phyloP scores from a whole-genome alignment of 768 basidiomycete species.

The Phaeotremella fagi region DNA sequence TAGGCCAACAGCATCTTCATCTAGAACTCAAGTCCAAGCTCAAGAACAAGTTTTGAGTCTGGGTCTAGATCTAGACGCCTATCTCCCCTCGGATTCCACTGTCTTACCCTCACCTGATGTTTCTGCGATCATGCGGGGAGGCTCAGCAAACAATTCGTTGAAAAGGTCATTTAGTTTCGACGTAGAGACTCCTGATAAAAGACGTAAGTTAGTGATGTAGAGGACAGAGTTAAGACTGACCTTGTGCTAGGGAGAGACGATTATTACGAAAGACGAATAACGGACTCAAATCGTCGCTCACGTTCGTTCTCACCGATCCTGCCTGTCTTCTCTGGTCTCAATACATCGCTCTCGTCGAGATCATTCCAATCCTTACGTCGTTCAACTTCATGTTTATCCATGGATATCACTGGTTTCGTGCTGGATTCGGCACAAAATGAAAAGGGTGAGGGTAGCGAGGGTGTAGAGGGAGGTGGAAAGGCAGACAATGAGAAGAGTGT shows the following conservation, averaged over 20 bases:
- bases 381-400: too few species aligned
- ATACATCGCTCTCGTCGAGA: not conserved
- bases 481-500: too few species aligned
- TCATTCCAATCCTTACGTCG: too few species aligned
- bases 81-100: too few species aligned
- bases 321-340: not conserved
- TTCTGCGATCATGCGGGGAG: not conserved
- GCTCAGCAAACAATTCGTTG: not conserved
- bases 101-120: not conserved
- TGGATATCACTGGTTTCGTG: too few species aligned
- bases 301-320: not conserved
- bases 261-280: slow-evolving; percentile 5
- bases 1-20: not conserved
- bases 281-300: slow-evolving; percentile 5
- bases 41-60: not conserved
- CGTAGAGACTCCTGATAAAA: not conserved
- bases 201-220: not conserved
- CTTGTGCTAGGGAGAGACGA: slow-evolving; percentile 3
- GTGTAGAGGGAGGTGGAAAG: too few species aligned
- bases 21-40: not conserved
- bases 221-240: not conserved
- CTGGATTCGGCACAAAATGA: too few species aligned
- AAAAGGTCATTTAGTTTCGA: not conserved
- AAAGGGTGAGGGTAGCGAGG: too few species aligned
- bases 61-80: not conserved